Evolutionary conservation across 495 filamentous ascomycete genomes (phyloP).

Genomic region (Neurospora discreta): DNA sequence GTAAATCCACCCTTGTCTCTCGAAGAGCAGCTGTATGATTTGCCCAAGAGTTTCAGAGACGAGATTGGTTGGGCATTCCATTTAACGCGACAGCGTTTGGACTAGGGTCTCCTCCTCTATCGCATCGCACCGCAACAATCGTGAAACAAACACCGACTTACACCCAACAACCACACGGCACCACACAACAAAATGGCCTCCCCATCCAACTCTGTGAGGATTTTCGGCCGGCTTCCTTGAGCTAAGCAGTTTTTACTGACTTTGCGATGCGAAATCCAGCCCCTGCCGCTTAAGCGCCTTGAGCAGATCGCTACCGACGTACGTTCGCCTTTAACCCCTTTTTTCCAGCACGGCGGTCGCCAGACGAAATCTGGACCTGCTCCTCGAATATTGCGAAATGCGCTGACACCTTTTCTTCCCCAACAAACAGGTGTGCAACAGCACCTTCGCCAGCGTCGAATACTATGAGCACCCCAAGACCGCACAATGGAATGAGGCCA

Average conservation of each 20-base stretch:
- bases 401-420: slow-evolving; percentile 13
- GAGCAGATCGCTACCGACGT: slow-evolving; percentile 77
- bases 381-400: neutral
- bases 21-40: neutral
- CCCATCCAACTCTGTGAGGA: slow-evolving; percentile 18
- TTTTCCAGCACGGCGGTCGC: neutral
- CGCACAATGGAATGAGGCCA: slow-evolving; percentile 73
- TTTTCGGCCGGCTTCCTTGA: neutral
- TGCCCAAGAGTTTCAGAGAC: neutral
- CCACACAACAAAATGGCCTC: slow-evolving; percentile 16
- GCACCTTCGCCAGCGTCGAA: slow-evolving; percentile 54
- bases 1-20: neutral
- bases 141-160: neutral
- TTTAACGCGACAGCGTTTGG: neutral
- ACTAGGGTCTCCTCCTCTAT: neutral
- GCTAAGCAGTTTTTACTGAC: neutral
- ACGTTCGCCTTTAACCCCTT: slow-evolving; percentile 21
- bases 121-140: neutral
- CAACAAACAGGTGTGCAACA: slow-evolving; percentile 62
- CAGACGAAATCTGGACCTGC: neutral
- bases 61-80: neutral
- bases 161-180: neutral
- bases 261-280: slow-evolving; percentile 34
- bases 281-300: slow-evolving; percentile 62
- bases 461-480: slow-evolving; percentile 76